Base-by-base conservation (phyloP, 2,329 filamentous ascomycete genomes). In the Arachnomyces sp. region DNA sequence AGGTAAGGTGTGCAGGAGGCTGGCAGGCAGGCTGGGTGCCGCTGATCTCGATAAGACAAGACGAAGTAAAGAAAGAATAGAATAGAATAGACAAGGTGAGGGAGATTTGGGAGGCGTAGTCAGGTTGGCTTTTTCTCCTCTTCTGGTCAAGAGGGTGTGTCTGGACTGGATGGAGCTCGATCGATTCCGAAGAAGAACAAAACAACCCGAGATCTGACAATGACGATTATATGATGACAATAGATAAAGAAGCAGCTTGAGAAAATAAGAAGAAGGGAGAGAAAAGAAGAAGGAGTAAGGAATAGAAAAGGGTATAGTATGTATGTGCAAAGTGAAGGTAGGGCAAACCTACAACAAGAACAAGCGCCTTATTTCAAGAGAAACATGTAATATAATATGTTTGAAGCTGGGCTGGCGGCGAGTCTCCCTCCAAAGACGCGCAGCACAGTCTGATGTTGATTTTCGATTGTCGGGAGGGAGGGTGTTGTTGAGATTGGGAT, bases 401-500 rank as follows among this genome's bases (percentile, higher is more conserved):
- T n/a, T n/a, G 37, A n/a, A 32, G 31, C 4, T 5, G 5, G 4
- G n/a, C 31, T 32, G 31, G 14, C 7, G 17, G 34, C 7, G 6
- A 7, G 5, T 15, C 13, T 14, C 18, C n/a, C 12, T n/a, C 13
- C 7, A 14, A 36, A 16, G n/a, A 32, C 25, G 16, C 36, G 15
- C 34, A 17, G 14, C 18, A 17, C 33, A 38, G 34, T 13, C 36
- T 14, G 32, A 35, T 34, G 13, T n/a, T n/a, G 30, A 18, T 31
- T 18, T 34, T 31, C 31, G 31, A 30, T 12, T 3, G 17, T 13
- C 16, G 12, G n/a, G 38, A 20, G 31, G 16, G 32, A 51, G 47
- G 45, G 36, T 50, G 47, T 47, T 43, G 41, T 49, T 40, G 45
- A 43, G 42, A 47, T 42, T 36, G 45, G 38, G 43, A 38, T 42